Evolutionary conservation across 2,329 filamentous ascomycete genomes (phyloP), one percentile per base, ranked within the genome.

Genomic region (Pseudocercospora pini-densiflorae): DNA sequence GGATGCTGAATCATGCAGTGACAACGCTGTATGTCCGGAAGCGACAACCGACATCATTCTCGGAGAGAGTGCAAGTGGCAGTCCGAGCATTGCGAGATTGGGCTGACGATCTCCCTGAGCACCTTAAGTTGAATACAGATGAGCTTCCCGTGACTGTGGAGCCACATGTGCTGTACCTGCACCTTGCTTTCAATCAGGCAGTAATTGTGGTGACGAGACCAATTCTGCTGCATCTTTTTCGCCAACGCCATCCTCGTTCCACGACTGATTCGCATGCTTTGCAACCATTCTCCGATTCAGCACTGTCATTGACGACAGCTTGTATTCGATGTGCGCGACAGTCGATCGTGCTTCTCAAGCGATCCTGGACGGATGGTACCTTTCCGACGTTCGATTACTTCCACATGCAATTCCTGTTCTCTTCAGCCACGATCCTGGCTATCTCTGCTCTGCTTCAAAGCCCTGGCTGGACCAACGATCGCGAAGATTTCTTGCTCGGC

Each of bases 301-400:
- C 79, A 1, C 70, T 77, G 51, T 79, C 81, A 0, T 69, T 83
- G 1, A 78, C 81, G 0, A 81, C 82, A 59, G 81, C 83, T 0
- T 84, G 82, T 61, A 77, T 83, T 0, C 77, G 79, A 16, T 82
- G 81, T 27, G 81, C 83, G 0, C 77, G 81, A 0, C 80, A 84
- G 36, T 84, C 82, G 0, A 79, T 78, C 53, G 77, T 77, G 0
- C 72, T 84, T 0, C 72, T 85, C 0, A 81, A 78, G 2, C 77
- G 82, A 5, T 78, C 77, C 12, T 85, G 83, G 83, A 79, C 83
- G 1, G 78, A 82, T 33, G 83, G 83, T 0, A 79, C 81, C 0
- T 83, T 84, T 62, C 74, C 79, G 0, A 83, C 79, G 0, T 83
- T 84, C 54, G 83, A 84, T 12, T 84, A 83, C 71, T 81, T 81